Percentiles rank a stretch among this genome's conserved stretches.
Conservation (phyloP, 1,284 basidiomycete species). For the Microbotryomycetes sp. region DNA sequence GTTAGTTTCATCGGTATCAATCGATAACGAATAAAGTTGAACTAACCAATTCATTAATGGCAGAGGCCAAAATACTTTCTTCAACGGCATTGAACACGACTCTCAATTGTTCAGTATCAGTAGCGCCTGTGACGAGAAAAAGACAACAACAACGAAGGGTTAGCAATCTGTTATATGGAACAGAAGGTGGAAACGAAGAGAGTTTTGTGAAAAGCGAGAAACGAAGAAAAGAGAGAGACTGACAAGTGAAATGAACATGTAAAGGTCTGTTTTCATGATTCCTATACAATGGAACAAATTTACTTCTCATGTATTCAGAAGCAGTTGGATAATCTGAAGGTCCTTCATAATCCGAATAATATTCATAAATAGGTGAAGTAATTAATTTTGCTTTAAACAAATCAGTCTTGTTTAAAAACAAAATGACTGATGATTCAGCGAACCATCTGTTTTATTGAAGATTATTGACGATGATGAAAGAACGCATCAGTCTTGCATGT, state of each 20-base stretch:
- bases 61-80: conserved; percentile 31
- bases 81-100: conserved; percentile 31
- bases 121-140: conserved; percentile 4
- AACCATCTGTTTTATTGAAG: conserved; percentile 37
- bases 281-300: conserved; percentile 31
- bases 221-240: background rate
- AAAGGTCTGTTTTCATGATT: conserved; percentile 24
- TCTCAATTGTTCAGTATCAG: conserved; percentile 33
- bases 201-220: background rate
- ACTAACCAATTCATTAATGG: conserved; percentile 29
- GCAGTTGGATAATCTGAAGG: conserved; percentile 32
- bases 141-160: background rate
- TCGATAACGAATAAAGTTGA: background rate
- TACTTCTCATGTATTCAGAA: conserved; percentile 33
- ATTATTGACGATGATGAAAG: background rate
- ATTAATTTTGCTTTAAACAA: conserved; percentile 53
- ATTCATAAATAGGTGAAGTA: conserved; percentile 33
- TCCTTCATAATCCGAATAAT: conserved; percentile 34
- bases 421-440: conserved; percentile 32
- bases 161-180: no score
- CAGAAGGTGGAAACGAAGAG: no score
- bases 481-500: background rate
- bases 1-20: background rate
- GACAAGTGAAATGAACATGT: conserved; percentile 27
- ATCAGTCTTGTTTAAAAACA: conserved; percentile 64